Evolutionary conservation across 192 early-diverging fungal genomes (phyloP).

Genomic region (Backusella macrospora): DNA sequence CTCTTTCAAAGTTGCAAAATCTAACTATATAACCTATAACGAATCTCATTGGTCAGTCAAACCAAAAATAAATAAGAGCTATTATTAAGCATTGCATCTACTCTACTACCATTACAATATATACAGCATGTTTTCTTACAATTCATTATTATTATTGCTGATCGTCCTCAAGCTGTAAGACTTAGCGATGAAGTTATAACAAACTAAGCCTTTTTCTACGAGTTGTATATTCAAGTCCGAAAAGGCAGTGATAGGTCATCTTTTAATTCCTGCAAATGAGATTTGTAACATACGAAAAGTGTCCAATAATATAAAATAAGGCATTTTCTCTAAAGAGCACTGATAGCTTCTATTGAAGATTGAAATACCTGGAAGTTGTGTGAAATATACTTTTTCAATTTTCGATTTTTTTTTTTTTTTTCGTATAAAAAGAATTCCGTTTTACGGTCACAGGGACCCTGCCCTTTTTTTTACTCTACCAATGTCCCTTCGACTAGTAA

Average conservation of each 20-base stretch:
- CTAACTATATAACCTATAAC: background rate
- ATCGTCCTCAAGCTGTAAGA: too few relatives aligned
- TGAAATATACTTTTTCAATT: background rate
- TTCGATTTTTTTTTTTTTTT: background rate
- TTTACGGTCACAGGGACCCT: constrained; percentile 13
- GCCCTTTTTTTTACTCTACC: background rate
- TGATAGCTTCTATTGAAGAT: background rate
- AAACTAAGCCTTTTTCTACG: too few relatives aligned
- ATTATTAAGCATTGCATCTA: too few relatives aligned
- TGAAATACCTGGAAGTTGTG: background rate
- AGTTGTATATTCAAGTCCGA: too few relatives aligned
- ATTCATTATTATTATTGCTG: too few relatives aligned
- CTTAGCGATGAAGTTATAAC: too few relatives aligned
- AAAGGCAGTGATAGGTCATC: too few relatives aligned
- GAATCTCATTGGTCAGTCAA: background rate
- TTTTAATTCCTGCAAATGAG: too few relatives aligned
- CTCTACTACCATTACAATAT: too few relatives aligned
- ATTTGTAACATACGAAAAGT: background rate
- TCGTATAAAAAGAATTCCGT: background rate
- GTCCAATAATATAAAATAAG: background rate
- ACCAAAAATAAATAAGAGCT: background rate
- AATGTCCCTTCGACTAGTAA: constrained; percentile 1
- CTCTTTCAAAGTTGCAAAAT: too few relatives aligned
- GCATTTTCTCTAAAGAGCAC: background rate
- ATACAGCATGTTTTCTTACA: too few relatives aligned